These are phyloP conservation scores for Thamnidium elegans DNA, from an alignment of 192 early-diverging fungal genomes.

Conservation along the genomic window DNA sequence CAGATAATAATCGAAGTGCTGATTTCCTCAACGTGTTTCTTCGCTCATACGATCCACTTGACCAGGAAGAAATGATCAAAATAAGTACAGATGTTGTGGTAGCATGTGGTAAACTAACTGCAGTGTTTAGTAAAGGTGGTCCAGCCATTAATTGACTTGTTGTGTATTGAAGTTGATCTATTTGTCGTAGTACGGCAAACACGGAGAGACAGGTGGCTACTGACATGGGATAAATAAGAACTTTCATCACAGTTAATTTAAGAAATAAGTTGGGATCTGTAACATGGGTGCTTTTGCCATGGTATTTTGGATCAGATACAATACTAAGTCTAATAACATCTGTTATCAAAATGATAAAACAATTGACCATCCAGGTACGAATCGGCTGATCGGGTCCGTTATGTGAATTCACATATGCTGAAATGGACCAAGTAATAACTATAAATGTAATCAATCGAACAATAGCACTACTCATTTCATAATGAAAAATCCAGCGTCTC, in stretches of 20 bases:
- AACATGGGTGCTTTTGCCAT: neutral
- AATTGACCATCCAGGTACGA: slow-evolving; percentile 55
- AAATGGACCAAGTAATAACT: slow-evolving; percentile 53
- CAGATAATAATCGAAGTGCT: slow-evolving; percentile 30
- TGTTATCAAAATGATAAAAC: slow-evolving; percentile 41
- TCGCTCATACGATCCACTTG: slow-evolving; percentile 36
- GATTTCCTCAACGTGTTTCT: slow-evolving; percentile 46
- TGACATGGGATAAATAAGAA: slow-evolving; percentile 8
- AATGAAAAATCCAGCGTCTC: slow-evolving; percentile 56
- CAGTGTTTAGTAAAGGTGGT: neutral
- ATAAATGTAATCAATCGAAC: slow-evolving; percentile 54
- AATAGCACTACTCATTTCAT: slow-evolving; percentile 50
- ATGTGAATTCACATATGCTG: slow-evolving; percentile 38
- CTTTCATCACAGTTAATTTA: slow-evolving; percentile 5
- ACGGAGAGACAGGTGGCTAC: slow-evolving; percentile 15
- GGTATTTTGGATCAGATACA: slow-evolving; percentile 36
- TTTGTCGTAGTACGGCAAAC: slow-evolving; percentile 3
- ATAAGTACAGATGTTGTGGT: slow-evolving; percentile 41
- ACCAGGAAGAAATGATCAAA: slow-evolving; percentile 55
- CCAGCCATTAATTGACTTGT: slow-evolving; percentile 8
- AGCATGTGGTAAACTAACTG: neutral
- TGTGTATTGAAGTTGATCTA: slow-evolving; percentile 12
- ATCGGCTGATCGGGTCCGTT: slow-evolving; percentile 48
- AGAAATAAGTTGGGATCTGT: slow-evolving; percentile 1
- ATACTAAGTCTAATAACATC: slow-evolving; percentile 37